These are phyloP conservation scores for Bretziella fagacearum DNA, from an alignment of 2,329 filamentous ascomycete genomes.

Conservation along the genomic window DNA sequence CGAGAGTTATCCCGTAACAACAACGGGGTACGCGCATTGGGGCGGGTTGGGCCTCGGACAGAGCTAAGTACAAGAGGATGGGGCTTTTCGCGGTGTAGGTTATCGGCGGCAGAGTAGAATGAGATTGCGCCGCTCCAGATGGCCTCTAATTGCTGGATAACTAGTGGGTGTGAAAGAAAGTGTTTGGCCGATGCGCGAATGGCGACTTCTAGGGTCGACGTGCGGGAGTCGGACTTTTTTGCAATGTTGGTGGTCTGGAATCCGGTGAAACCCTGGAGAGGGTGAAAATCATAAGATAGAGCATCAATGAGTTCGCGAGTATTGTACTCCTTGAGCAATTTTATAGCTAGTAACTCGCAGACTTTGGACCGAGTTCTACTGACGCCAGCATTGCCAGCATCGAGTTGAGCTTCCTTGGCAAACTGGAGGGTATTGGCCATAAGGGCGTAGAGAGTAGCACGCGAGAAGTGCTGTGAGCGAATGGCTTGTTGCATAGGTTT, in stretches of 20 bases:
- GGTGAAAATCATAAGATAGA: slow-evolving; percentile 87
- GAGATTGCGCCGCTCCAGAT: slow-evolving; percentile 95
- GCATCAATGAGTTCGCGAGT: slow-evolving; percentile 86
- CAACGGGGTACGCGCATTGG: slow-evolving; percentile 11
- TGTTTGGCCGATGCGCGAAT: slow-evolving; percentile 86
- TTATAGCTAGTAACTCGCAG: slow-evolving; percentile 79
- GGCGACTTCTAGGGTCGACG: slow-evolving; percentile 81
- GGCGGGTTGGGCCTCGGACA: neutral
- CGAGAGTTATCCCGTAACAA: neutral
- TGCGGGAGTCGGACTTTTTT: slow-evolving; percentile 39
- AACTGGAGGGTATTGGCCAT: slow-evolving; percentile 93
- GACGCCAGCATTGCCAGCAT: slow-evolving; percentile 68
- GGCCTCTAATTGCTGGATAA: slow-evolving; percentile 87
- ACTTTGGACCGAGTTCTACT: slow-evolving; percentile 74
- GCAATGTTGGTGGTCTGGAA: slow-evolving; percentile 23
- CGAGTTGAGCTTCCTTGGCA: slow-evolving; percentile 65
- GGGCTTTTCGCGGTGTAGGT: slow-evolving; percentile 47
- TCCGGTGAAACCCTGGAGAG: slow-evolving; percentile 59
- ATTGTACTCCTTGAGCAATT: slow-evolving; percentile 74
- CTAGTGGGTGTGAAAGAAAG: slow-evolving; percentile 77
- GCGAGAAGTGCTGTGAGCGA: slow-evolving; percentile 62
- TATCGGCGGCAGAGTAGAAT: slow-evolving; percentile 79
- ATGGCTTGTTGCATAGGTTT: slow-evolving; percentile 93
- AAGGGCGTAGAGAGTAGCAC: slow-evolving; percentile 73
- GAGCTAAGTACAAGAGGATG: slow-evolving; percentile 17